Conservation (phyloP, 768 basidiomycete genomes). For the Naganishia vishniacii region DNA sequence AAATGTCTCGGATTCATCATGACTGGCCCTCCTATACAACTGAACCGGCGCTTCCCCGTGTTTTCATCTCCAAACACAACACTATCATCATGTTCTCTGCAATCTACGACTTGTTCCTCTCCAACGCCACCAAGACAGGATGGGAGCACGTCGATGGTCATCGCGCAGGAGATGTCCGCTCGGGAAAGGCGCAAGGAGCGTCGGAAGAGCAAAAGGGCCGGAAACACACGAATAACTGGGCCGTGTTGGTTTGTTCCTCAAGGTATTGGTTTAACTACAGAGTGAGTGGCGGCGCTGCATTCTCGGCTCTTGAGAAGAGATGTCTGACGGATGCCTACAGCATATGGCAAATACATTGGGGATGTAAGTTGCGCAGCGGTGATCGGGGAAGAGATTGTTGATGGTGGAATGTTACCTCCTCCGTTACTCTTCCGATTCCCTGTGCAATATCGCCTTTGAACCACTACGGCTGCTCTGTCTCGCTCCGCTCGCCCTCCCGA, state of each 20-base stretch:
- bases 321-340: too few species aligned
- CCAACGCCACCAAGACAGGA: not conserved
- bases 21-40: not conserved
- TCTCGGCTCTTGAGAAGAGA: not conserved
- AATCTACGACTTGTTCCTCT: slow-evolving; percentile 7
- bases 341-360: slow-evolving; percentile 98
- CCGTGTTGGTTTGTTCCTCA: slow-evolving; percentile 88
- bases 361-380: slow-evolving; percentile 57
- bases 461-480: not conserved
- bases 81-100: not conserved
- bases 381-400: too few species aligned
- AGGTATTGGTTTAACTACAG: slow-evolving; percentile 99
- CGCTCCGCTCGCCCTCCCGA: not conserved
- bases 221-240: slow-evolving; percentile 94
- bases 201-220: too few species aligned
- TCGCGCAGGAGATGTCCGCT: slow-evolving; percentile 6
- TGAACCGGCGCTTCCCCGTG: not conserved
- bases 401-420: too few species aligned
- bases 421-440: too few species aligned
- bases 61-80: not conserved
- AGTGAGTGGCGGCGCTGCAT: slow-evolving; percentile 53
- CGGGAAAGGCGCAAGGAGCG: too few species aligned
- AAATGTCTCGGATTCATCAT: not conserved
- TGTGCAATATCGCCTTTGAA: too few species aligned
- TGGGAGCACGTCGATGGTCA: not conserved